These are phyloP conservation scores for Diaporthe sp. DNA, from an alignment of 2,329 filamentous ascomycete genomes.

Conservation along the genomic window DNA sequence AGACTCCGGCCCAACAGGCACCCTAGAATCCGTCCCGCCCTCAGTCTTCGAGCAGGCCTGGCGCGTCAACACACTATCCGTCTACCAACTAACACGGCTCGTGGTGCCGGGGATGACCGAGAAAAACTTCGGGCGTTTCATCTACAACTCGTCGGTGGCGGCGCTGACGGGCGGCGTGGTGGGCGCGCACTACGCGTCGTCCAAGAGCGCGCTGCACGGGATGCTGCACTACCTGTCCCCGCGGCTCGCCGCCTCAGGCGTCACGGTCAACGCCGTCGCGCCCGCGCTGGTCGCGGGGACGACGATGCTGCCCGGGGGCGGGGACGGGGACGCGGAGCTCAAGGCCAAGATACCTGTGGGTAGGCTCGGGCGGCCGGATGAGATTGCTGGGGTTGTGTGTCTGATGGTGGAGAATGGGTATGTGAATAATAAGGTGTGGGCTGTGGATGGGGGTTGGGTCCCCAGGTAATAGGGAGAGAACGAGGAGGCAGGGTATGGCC, in stretches of 20 bases:
- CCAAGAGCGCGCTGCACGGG: conserved; percentile 35
- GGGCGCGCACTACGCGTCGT: conserved; percentile 34
- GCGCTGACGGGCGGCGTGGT: conserved; percentile 34
- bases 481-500: not conserved
- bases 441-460: conserved; percentile 32
- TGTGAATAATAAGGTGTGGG: conserved; percentile 35
- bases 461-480: not conserved
- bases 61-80: conserved; percentile 33
- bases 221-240: conserved; percentile 22
- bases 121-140: conserved; percentile 19
- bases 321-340: not conserved
- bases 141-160: conserved; percentile 35
- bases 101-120: conserved; percentile 25
- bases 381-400: conserved; percentile 32
- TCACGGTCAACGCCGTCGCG: conserved; percentile 36
- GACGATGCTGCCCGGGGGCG: conserved; percentile 28
- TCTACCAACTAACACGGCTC: conserved; percentile 32
- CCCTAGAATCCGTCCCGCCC: conserved; percentile 19
- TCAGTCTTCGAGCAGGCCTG: conserved; percentile 33
- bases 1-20: conserved; percentile 28
- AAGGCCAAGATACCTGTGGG: conserved; percentile 22
- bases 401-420: conserved; percentile 35
- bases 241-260: conserved; percentile 9
- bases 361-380: conserved; percentile 25
- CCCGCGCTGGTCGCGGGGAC: conserved; percentile 34